Evolutionary conservation across 192 early-diverging fungal genomes (phyloP).

Genomic region (Mortierella claussenii): DNA sequence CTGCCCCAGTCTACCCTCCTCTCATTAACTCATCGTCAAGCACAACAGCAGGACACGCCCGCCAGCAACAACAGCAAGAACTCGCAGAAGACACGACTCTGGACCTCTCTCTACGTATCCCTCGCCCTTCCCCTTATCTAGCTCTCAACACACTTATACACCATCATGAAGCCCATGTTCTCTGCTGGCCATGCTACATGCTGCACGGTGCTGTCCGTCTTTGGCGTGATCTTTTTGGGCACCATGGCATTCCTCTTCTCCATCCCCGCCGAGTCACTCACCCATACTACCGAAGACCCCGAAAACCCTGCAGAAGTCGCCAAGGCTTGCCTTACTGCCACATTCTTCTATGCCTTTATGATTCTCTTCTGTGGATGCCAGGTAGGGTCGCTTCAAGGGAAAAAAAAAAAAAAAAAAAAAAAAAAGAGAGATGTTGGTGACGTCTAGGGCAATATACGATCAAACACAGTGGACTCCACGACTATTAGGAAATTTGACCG

Average conservation of each 20-base stretch:
- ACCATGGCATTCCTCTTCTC: constrained; percentile 55
- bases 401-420: neutral
- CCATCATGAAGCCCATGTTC: constrained; percentile 63
- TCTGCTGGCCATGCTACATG: constrained; percentile 58
- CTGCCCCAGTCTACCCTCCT: too few relatives aligned
- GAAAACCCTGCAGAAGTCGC: constrained; percentile 58
- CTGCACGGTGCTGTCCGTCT: constrained; percentile 59
- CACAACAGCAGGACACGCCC: too few relatives aligned
- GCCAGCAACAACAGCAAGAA: too few relatives aligned
- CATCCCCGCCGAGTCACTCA: constrained; percentile 57
- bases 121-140: too few relatives aligned
- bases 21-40: too few relatives aligned
- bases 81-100: too few relatives aligned
- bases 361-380: constrained; percentile 63
- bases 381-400: constrained; percentile 22
- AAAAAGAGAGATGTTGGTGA: neutral
- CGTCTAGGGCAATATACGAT: neutral
- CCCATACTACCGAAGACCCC: constrained; percentile 59
- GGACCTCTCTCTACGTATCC: too few relatives aligned
- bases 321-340: constrained; percentile 60
- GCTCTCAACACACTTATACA: neutral
- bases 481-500: too few relatives aligned
- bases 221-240: constrained; percentile 62
- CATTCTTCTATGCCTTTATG: constrained; percentile 61
- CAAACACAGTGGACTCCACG: neutral